Conservation (phyloP, 257 asterid genomes). For the Nicotiana noctiflora region DNA sequence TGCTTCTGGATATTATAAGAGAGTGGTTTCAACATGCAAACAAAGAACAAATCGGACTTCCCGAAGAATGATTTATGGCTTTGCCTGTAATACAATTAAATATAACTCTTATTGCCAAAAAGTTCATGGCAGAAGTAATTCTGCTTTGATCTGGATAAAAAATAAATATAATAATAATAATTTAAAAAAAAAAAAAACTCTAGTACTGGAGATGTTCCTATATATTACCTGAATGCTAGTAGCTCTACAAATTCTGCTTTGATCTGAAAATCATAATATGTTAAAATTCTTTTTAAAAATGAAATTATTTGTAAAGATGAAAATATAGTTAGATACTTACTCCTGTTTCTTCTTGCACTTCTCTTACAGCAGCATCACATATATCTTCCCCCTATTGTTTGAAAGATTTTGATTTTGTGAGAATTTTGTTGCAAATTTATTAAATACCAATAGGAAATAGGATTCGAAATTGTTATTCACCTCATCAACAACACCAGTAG, state of each 20-base stretch:
- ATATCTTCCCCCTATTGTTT: constrained; percentile 70
- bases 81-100: constrained; percentile 6
- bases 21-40: constrained; percentile 85
- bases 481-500: constrained; percentile 96
- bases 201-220: too few relatives aligned
- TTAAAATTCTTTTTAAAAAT: not conserved
- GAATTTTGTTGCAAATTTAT: not conserved
- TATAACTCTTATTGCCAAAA: too few relatives aligned
- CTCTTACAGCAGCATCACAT: constrained; percentile 85
- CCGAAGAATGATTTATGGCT: constrained; percentile 72
- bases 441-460: not conserved
- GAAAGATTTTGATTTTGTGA: not conserved
- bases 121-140: too few relatives aligned
- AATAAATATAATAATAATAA: too few relatives aligned
- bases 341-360: constrained; percentile 95
- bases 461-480: constrained; percentile 23
- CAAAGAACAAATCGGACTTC: constrained; percentile 79
- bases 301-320: not conserved
- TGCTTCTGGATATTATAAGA: constrained; percentile 57
- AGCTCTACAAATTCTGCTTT: constrained; percentile 68
- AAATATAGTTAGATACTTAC: constrained; percentile 26
- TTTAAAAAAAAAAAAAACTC: too few relatives aligned
- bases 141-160: too few relatives aligned
- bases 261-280: constrained; percentile 36
- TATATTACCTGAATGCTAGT: constrained; percentile 70